Evolutionary conservation across 495 filamentous ascomycete species (phyloP).

Genomic region (Podospora tetraspora): DNA sequence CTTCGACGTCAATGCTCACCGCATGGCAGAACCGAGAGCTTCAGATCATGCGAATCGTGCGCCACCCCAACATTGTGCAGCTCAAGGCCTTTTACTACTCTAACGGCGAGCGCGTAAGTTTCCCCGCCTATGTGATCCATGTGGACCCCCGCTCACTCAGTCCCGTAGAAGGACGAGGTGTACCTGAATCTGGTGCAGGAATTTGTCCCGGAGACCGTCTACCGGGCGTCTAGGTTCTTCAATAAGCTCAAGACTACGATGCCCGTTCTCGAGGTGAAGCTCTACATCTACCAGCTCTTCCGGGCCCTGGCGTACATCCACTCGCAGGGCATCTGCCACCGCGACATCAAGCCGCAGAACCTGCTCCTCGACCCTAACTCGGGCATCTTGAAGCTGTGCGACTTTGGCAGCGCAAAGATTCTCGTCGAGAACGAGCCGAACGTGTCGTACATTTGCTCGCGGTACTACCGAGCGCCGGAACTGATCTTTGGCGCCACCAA

Average conservation of each 20-base stretch:
- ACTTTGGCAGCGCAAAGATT: conserved; percentile 99
- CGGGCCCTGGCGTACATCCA: conserved; percentile 97
- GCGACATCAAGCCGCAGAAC: conserved; percentile 99
- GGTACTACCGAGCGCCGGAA: conserved; percentile 97
- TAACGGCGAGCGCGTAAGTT: conserved; percentile 88
- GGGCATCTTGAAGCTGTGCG: conserved; percentile 93
- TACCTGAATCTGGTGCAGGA: conserved; percentile 98
- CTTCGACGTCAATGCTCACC: conserved; percentile 31
- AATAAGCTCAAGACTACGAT: conserved; percentile 99
- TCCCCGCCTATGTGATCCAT: not conserved
- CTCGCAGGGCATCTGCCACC: conserved; percentile 97
- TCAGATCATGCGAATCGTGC: conserved; percentile 98
- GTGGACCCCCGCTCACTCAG: conserved; percentile 18
- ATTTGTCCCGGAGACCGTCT: conserved; percentile 97
- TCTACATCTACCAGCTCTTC: conserved; percentile 99
- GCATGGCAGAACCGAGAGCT: conserved; percentile 82
- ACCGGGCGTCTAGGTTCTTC: conserved; percentile 97
- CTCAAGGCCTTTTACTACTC: conserved; percentile 99
- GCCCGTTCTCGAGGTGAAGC: conserved; percentile 97
- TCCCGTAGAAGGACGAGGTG: conserved; percentile 88
- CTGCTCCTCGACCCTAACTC: conserved; percentile 84
- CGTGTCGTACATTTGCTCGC: conserved; percentile 98
- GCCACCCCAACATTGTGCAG: conserved; percentile 97
- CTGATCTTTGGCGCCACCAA: conserved; percentile 99
- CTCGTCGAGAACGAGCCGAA: conserved; percentile 98